Conservation (phyloP, 2,329 filamentous ascomycete genomes). For the Leptosphaerulina australis region DNA sequence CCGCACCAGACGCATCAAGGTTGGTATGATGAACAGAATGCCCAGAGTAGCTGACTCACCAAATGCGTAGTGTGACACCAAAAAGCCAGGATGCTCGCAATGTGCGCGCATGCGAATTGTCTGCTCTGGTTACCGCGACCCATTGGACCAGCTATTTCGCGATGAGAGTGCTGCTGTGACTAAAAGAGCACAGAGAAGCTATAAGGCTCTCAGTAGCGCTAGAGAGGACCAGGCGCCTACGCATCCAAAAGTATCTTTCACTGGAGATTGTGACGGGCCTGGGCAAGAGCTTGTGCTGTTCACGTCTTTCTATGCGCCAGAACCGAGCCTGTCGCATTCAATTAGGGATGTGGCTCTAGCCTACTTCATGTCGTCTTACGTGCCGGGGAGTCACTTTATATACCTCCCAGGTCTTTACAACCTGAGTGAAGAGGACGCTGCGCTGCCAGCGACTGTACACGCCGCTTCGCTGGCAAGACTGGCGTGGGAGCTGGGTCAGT, state of each 20-base stretch:
- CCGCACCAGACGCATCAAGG: constrained; percentile 24
- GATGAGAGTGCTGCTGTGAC: constrained; percentile 21
- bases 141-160: constrained; percentile 21
- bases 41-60: not conserved
- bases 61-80: constrained; percentile 18
- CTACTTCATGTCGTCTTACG: constrained; percentile 25
- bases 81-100: constrained; percentile 18
- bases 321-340: not conserved
- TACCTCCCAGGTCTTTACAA: constrained; percentile 22
- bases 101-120: constrained; percentile 20
- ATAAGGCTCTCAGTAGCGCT: not conserved
- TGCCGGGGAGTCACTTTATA: constrained; percentile 27
- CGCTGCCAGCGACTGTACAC: constrained; percentile 13
- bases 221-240: no score
- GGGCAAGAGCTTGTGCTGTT: no score
- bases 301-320: not conserved
- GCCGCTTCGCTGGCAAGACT: constrained; percentile 22
- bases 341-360: constrained; percentile 14
- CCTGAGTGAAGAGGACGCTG: not conserved
- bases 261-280: no score
- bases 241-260: not conserved
- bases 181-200: constrained; percentile 19
- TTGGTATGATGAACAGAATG: not conserved
- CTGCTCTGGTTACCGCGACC: constrained; percentile 26
- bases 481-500: constrained; percentile 12